A percentile compares a stretch with the other conserved stretches of the same genome.
These are phyloP conservation scores for Spinacia oleracea DNA, from an alignment of 179 eudicot species.

Conservation along the genomic window DNA sequence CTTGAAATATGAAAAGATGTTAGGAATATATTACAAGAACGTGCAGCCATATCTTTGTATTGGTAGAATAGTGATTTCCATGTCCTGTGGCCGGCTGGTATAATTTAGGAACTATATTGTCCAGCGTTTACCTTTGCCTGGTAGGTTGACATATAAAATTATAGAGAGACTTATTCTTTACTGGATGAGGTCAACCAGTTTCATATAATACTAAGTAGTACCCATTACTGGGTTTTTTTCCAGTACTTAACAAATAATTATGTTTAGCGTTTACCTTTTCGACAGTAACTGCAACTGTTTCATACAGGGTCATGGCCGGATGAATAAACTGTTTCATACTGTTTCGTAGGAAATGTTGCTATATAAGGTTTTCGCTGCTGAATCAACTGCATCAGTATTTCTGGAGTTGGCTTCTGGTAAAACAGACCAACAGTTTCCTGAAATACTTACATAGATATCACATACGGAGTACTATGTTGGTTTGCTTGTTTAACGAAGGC, in stretches of 20 bases:
- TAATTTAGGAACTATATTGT: not conserved
- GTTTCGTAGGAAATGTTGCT: not conserved
- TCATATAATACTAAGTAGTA: not conserved
- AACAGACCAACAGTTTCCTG: not conserved
- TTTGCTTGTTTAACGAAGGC: not conserved
- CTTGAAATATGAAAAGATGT: not conserved
- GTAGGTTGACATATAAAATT: not conserved
- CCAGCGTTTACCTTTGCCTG: not conserved
- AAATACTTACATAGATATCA: no score
- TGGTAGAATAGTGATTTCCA: conserved; percentile 7
- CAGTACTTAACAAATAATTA: not conserved
- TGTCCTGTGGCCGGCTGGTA: conserved; percentile 23
- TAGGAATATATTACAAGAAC: not conserved
- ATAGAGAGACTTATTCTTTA: not conserved
- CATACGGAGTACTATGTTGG: not conserved
- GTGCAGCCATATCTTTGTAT: conserved; percentile 15
- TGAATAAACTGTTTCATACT: not conserved
- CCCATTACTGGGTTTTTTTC: not conserved
- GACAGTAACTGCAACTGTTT: not conserved
- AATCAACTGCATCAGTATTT: not conserved
- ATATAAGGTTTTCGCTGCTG: not conserved
- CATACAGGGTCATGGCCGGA: not conserved
- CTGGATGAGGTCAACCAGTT: not conserved
- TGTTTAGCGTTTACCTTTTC: not conserved
- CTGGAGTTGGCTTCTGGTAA: not conserved